Conservation (phyloP, 768 basidiomycete genomes). For the Pleurotus ostreatus region DNA sequence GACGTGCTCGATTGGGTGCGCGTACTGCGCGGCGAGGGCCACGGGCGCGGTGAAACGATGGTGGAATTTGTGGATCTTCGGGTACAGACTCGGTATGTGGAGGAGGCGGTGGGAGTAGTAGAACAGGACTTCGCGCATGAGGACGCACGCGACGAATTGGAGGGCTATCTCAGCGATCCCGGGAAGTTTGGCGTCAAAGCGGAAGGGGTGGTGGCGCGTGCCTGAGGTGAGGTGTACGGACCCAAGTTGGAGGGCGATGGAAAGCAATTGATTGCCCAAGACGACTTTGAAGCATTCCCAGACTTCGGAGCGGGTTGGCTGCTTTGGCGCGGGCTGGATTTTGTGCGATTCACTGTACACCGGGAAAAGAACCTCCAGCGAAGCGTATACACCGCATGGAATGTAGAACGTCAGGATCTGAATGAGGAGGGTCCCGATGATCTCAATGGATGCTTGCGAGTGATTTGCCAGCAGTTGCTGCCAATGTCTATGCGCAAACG, state of each 20-base stretch:
- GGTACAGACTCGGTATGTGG: too few species aligned
- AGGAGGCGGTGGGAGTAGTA: slow-evolving; percentile 22
- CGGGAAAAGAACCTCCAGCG: slow-evolving; percentile 19
- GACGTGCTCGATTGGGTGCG: too few species aligned
- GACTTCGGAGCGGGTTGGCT: slow-evolving; percentile 19
- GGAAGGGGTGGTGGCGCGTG: slow-evolving; percentile 12
- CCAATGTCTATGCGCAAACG: neutral
- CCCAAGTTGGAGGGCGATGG: slow-evolving; percentile 15
- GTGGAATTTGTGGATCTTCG: too few species aligned
- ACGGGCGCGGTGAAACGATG: too few species aligned
- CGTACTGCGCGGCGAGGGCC: too few species aligned
- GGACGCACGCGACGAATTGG: slow-evolving; percentile 15
- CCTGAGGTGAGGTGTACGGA: slow-evolving; percentile 6
- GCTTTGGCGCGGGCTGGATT: slow-evolving; percentile 22
- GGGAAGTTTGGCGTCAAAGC: slow-evolving; percentile 19
- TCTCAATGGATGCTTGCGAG: slow-evolving; percentile 17
- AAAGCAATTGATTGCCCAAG: slow-evolving; percentile 19
- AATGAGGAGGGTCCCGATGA: slow-evolving; percentile 17
- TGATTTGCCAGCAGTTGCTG: slow-evolving; percentile 9
- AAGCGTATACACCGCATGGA: slow-evolving; percentile 18
- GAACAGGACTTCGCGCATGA: slow-evolving; percentile 24
- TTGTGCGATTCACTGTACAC: slow-evolving; percentile 20
- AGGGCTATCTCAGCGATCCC: slow-evolving; percentile 12
- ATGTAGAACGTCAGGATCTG: slow-evolving; percentile 23
- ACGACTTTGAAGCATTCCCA: slow-evolving; percentile 20